Evolutionary conservation across 139 green algal species (phyloP).

Genomic region (Trebouxia sp.): DNA sequence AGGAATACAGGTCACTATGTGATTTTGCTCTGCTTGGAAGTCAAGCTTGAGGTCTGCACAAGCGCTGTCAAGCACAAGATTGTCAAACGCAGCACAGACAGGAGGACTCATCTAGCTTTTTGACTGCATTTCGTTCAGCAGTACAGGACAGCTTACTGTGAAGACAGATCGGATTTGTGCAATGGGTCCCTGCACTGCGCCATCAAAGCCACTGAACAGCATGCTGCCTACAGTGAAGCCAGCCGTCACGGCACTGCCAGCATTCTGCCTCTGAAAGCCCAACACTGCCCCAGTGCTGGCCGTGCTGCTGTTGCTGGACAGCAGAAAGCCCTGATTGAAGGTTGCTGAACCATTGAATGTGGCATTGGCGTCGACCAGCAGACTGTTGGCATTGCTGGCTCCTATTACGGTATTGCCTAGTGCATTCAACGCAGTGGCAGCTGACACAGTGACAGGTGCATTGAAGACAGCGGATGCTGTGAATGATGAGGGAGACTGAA

Average conservation of each 20-base stretch:
- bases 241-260: not conserved
- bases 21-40: too few species aligned
- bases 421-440: not conserved
- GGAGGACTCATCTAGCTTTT: too few species aligned
- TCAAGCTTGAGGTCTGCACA: too few species aligned
- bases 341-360: not conserved
- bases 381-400: not conserved
- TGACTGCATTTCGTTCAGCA: too few species aligned
- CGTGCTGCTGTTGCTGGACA: slow-evolving; percentile 11
- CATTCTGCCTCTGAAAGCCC: not conserved
- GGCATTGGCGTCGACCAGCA: not conserved
- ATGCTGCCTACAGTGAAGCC: slow-evolving; percentile 2
- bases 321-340: not conserved
- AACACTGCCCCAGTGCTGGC: not conserved
- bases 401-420: not conserved
- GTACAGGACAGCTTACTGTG: not conserved
- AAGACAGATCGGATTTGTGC: not conserved
- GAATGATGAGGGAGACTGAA: not conserved
- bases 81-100: too few species aligned
- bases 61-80: too few species aligned
- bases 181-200: not conserved
- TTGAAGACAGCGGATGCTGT: too few species aligned
- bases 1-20: too few species aligned
- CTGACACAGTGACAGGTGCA: not conserved
- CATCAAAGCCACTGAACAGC: slow-evolving; percentile 9